Base-by-base conservation (phyloP, 1,284 basidiomycete genomes). In the Trichosporon faecale region DNA sequence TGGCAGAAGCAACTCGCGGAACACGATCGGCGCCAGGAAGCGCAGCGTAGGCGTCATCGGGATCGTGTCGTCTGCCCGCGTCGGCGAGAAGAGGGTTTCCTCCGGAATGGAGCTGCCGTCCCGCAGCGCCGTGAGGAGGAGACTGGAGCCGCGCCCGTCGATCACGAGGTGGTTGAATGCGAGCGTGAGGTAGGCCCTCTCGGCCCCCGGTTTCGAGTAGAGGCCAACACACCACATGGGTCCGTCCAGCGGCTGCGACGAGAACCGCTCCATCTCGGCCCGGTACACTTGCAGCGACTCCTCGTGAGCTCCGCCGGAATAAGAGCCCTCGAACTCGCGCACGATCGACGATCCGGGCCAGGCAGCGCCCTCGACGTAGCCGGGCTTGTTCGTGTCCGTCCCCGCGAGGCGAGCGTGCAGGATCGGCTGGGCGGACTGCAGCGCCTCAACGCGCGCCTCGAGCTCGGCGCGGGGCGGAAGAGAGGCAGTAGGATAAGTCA, bases 401-500 rank as follows among this genome's bases (percentile, higher is more conserved):
- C 60, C 77, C 2, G 67, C 57, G 0, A 80, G 61, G 8, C 64
- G 55, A 2, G 75, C 31, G 64, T 70, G 69, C 0, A 82, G 73
- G 11, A 76, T 72, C 0, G 80, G 79, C 67, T 78, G 76, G 18
- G 75, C 73, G 8, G 68, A 57, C 46, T 80, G 79, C 16, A 80
- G 71, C 44, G 73, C 71, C 0, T 60, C 49, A 9, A 79, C 72
- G 0, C 79, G 75, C 21, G 65, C 35, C n/a, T 69, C 35, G 3
- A 80, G 73, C 37, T 64, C 72, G 0, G 37, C 25, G 0, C 27
- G 25, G 0, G 75, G 63, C 2, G 78, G 78, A 1, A 77, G 35
- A 25, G 37, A 25, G 44, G 27, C 52, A 1, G 69, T 27, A 1
- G 75, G 73, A 65, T 78, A 80, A 2, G 71, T 65, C 4, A 75